phyloP scores from a whole-genome alignment of 768 basidiomycete genomes.

The Guyanaporus albipodus region DNA sequence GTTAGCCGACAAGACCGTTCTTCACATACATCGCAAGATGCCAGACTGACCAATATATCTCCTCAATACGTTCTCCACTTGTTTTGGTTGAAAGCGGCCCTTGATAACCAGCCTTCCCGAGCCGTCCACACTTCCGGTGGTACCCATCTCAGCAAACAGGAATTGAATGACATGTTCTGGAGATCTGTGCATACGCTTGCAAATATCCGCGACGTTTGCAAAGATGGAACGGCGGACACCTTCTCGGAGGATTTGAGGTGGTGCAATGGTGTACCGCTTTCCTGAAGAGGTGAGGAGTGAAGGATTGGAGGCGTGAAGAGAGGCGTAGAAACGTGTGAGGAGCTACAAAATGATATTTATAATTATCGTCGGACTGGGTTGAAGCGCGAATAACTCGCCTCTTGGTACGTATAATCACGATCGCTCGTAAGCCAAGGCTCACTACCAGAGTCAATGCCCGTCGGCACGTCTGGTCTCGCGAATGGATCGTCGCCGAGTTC shows the following conservation, averaged over 20 bases:
- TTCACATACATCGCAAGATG: background rate
- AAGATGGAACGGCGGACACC: slow-evolving; percentile 98
- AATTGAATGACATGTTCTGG: slow-evolving; percentile 98
- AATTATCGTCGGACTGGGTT: background rate
- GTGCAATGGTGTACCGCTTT: slow-evolving; percentile 96
- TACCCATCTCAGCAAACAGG: slow-evolving; percentile 97
- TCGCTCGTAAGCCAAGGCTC: slow-evolving; percentile 92
- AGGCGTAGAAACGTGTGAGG: slow-evolving; percentile 85
- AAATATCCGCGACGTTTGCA: slow-evolving; percentile 95
- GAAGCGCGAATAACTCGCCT: slow-evolving; percentile 49
- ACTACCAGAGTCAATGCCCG: slow-evolving; percentile 66
- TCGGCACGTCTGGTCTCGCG: slow-evolving; percentile 50
- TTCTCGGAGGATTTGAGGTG: slow-evolving; percentile 90
- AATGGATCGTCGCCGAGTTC: slow-evolving; percentile 92
- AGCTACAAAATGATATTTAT: slow-evolving; percentile 47
- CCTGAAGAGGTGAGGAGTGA: slow-evolving; percentile 78
- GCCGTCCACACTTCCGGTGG: slow-evolving; percentile 93
- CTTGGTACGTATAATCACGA: slow-evolving; percentile 93
- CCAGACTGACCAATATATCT: slow-evolving; percentile 83
- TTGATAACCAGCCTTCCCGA: slow-evolving; percentile 91
- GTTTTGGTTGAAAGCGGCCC: slow-evolving; percentile 97
- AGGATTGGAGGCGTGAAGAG: slow-evolving; percentile 92
- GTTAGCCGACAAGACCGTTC: background rate
- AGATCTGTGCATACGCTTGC: slow-evolving; percentile 96
- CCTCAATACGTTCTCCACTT: slow-evolving; percentile 93